Base-by-base conservation (phyloP, 2,329 filamentous ascomycete genomes). In the Cryphonectria carpinicola region DNA sequence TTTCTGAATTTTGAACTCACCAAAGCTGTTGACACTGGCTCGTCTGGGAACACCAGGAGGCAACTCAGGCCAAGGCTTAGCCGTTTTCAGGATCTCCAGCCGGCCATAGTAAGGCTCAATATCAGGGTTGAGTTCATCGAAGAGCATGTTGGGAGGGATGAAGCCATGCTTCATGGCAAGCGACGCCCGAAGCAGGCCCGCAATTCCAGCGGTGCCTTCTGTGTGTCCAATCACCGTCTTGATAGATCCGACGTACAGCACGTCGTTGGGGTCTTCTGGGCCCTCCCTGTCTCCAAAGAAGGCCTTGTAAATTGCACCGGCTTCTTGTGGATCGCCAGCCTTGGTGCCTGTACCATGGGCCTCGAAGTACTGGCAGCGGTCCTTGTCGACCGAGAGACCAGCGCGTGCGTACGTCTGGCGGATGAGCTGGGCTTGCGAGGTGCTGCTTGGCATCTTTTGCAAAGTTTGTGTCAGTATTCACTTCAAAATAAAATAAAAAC, bases 11-110 rank as follows among this genome's bases (percentile, higher is more conserved):
- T 17, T 54, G 17, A 22, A 22, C 65, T 66, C 11, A 22, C 70
- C 56, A 19, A 56, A 68, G 22, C 32, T 49, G 58, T 71, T 71
- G 58, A 71, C 65, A 39, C 69, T 71, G 22, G 60, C 69, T 19
- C 69, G 52, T 8, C 69, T 19, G 3, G 69, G 65, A n/a, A 56
- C 43, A 8, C 66, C 70, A 19, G n/a, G 14, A 11, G 66, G 32
- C 32, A 35, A 1, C 14, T 19, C n/a, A n/a, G 70, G 70, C 70
- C 70, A 71, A 1, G 49, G 84, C 78, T 22, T 73, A 75, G 19
- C 86, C 86, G 72, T 87, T 84, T 37, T 79, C 78, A 70, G 84
- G 84, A 65, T 41, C 19, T 46, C n/a, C 1, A 70, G 64, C 19
- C 54, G 4, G 3, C 13, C 19, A 11, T 28, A 66, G 41, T 60